These are phyloP conservation scores for Quercus lobata DNA, from an alignment of 331 rosid genomes.

Conservation along the genomic window DNA sequence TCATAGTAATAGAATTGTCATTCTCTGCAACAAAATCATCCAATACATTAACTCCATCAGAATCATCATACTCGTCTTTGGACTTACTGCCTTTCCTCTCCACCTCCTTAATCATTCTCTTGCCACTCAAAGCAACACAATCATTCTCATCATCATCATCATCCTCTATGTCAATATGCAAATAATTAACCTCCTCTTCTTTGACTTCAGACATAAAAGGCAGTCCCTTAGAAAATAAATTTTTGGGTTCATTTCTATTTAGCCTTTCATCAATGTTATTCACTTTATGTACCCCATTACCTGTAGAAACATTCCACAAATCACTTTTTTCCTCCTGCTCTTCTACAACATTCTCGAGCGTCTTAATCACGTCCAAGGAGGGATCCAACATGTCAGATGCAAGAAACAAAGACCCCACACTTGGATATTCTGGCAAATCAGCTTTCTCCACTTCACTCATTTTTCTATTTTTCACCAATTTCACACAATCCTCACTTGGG, in stretches of 20 bases:
- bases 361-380: slow-evolving; percentile 4
- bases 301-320: not conserved
- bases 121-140: too few species aligned
- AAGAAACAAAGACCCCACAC: slow-evolving; percentile 63
- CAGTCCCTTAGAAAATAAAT: not conserved
- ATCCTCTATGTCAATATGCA: not conserved
- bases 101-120: too few species aligned
- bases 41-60: too few species aligned
- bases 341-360: not conserved
- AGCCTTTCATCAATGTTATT: not conserved
- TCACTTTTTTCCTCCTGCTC: not conserved
- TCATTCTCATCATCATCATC: not conserved
- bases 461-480: slow-evolving; percentile 14
- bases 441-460: slow-evolving; percentile 22
- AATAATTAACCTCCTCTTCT: not conserved
- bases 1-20: slow-evolving; percentile 43
- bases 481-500: slow-evolving; percentile 16
- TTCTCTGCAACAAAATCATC: not conserved
- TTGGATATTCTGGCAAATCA: slow-evolving; percentile 31
- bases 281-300: not conserved
- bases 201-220: slow-evolving; percentile 8
- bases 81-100: too few species aligned
- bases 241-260: slow-evolving; percentile 1
- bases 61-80: too few species aligned
- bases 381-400: slow-evolving; percentile 27